Conservation (phyloP, 176 grass and related monocot genomes). For the Rhipidocladum racemiflorum region DNA sequence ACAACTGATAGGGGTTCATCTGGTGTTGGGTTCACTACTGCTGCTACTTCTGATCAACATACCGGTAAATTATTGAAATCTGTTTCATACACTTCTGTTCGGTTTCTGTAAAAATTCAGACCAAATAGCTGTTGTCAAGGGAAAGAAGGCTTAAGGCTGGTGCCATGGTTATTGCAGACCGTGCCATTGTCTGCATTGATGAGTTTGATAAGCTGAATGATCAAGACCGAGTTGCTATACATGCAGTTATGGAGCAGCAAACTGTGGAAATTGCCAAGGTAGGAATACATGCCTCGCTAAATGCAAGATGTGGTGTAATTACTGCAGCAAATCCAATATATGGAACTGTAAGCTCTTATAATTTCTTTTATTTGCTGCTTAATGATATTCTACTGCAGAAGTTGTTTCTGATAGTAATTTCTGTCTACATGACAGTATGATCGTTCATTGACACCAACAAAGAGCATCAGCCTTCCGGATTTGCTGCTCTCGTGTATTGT, state of each 20-base stretch:
- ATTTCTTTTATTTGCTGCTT: background rate
- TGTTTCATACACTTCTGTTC: background rate
- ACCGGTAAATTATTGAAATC: constrained; percentile 53
- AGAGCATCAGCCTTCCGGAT: constrained; percentile 95
- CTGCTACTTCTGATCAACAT: constrained; percentile 97
- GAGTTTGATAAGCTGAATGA: constrained; percentile 99
- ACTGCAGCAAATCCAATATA: no score
- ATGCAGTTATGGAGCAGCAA: no score
- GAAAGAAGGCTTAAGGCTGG: constrained; percentile 98
- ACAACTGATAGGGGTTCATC: constrained; percentile 95
- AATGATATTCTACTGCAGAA: background rate
- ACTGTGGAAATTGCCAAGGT: no score
- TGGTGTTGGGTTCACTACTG: constrained; percentile 94
- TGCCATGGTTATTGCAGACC: constrained; percentile 98
- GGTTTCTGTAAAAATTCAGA: constrained; percentile 4
- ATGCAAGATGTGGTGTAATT: no score
- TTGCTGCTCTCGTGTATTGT: constrained; percentile 96
- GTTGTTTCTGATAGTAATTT: constrained; percentile 30
- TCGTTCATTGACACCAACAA: constrained; percentile 89
- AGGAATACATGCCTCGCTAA: no score
- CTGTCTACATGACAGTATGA: constrained; percentile 64
- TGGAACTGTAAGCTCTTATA: no score
- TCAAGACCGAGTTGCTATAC: no score
- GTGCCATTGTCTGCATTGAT: constrained; percentile 92
- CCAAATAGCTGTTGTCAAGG: constrained; percentile 38